phyloP scores from a whole-genome alignment of 2,329 filamentous ascomycete genomes.

The Fusarium globosum region DNA sequence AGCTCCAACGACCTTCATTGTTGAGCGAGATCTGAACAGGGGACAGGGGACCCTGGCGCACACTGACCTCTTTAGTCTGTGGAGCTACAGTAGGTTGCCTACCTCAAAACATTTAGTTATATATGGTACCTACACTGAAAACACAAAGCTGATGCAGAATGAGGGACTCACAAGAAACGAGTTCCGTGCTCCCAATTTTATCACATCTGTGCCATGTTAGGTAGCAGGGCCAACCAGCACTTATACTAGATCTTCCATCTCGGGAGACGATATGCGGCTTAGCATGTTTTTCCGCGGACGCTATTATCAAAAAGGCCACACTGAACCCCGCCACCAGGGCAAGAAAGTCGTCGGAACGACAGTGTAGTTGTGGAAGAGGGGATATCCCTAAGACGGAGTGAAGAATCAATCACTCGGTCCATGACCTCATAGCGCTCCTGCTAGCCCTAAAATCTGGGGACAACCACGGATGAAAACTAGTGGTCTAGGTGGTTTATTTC shows the following conservation, averaged over 20 bases:
- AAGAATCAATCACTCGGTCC: constrained; percentile 16
- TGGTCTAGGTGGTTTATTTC: constrained; percentile 1
- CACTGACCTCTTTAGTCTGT: background rate
- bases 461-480: constrained; percentile 18
- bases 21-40: constrained; percentile 39
- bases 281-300: constrained; percentile 10
- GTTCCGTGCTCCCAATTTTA: background rate
- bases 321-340: background rate
- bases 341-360: constrained; percentile 22
- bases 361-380: constrained; percentile 1
- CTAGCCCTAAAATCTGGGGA: constrained; percentile 41
- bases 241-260: background rate
- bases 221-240: background rate
- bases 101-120: constrained; percentile 12
- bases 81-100: constrained; percentile 6
- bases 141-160: background rate
- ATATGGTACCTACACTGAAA: background rate
- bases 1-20: constrained; percentile 19
- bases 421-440: constrained; percentile 41
- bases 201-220: background rate
- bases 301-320: constrained; percentile 1
- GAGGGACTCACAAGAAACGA: background rate
- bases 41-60: constrained; percentile 22
- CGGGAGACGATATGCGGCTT: background rate
- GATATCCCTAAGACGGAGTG: background rate